These are phyloP conservation scores for Verticillium albo-atrum DNA, from an alignment of 2,329 filamentous ascomycete genomes.

Conservation along the genomic window DNA sequence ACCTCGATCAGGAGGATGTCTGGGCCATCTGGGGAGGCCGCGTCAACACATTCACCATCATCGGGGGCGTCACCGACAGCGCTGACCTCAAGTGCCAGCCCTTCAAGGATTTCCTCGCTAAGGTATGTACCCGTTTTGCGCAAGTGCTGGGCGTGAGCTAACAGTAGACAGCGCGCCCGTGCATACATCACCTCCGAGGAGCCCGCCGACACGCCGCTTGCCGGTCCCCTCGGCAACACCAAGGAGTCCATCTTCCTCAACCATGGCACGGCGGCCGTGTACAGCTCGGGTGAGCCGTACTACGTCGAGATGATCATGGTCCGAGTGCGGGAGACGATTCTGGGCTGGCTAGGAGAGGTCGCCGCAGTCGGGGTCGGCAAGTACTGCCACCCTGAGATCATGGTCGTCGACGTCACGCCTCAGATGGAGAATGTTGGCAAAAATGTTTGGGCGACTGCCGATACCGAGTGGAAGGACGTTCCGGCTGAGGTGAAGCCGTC, in stretches of 20 bases:
- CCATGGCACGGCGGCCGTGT: conserved; percentile 58
- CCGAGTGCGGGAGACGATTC: conserved; percentile 43
- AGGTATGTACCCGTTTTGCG: conserved; percentile 31
- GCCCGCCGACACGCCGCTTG: conserved; percentile 47
- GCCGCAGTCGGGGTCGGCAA: conserved; percentile 25
- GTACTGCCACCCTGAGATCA: conserved; percentile 36
- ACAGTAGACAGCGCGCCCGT: conserved; percentile 45
- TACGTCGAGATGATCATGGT: conserved; percentile 61
- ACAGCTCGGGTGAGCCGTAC: conserved; percentile 59
- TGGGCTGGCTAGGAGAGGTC: conserved; percentile 59
- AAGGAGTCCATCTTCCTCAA: conserved; percentile 26
- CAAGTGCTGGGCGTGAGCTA: no score
- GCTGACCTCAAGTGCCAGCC: conserved; percentile 34
- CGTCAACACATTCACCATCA: conserved; percentile 43
- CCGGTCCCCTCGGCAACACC: conserved; percentile 38
- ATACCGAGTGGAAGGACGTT: conserved; percentile 7
- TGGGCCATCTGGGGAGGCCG: conserved; percentile 40
- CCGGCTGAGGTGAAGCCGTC: conserved; percentile 6
- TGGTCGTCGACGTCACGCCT: conserved; percentile 18
- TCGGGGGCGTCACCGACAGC: conserved; percentile 41
- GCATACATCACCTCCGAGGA: conserved; percentile 54
- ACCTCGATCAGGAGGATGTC: conserved; percentile 52
- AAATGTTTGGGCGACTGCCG: not conserved
- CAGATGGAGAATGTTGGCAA: conserved; percentile 12
- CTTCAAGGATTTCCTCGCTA: conserved; percentile 45